Evolutionary conservation across 2,329 filamentous ascomycete species (phyloP), one percentile per base, ranked within the genome.

Genomic region (Sporothrix euskadiensis): DNA sequence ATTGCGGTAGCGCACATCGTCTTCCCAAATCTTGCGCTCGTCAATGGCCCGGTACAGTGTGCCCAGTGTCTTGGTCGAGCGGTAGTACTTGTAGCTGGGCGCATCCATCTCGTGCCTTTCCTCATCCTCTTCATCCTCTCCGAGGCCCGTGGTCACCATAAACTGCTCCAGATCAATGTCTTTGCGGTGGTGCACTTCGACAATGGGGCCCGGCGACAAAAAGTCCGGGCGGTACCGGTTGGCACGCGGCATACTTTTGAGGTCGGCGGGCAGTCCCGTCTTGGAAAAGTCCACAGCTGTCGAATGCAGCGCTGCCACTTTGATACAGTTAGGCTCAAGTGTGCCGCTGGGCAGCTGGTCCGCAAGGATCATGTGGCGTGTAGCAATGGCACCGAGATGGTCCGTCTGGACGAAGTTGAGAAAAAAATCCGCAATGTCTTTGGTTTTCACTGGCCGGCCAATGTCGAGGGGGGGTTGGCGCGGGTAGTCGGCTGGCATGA

Each of bases 381-480:
- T 89, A 0, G 91, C 89, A 76, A 94, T 92, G 61, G 90, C 79
- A 0, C 90, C 90, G 1, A 93, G 80, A 22, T 89, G 85, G 77
- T 93, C 90, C 0, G 87, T 88, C 74, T 86, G 84, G 89, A 93
- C 92, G 75, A 93, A 94, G 19, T 89, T 84, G n/a, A 97, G 85
- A 75, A 97, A 96, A 81, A 95, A 96, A 12, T 91, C 84, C 0
- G 89, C 89, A 83, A 97, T 96, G 76, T 97, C 93, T 0, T 87
- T 80, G 1, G 81, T 80, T 1, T 80, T 81, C 0, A 97, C 91
- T 0, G 81, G 75, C 0, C 91, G 84, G 8, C 86, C 84, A n/a
- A 97, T 86, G 66, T 90, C 84, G 0, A 84, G 74, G 0, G 91
- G 88, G 0, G 76, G 19, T 0, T 88, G 84, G 1, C 88, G 85